Evolutionary conservation across 1,284 basidiomycete species (phyloP), one percentile per base, ranked within the genome.

Genomic region (Phylloporus gajari): DNA sequence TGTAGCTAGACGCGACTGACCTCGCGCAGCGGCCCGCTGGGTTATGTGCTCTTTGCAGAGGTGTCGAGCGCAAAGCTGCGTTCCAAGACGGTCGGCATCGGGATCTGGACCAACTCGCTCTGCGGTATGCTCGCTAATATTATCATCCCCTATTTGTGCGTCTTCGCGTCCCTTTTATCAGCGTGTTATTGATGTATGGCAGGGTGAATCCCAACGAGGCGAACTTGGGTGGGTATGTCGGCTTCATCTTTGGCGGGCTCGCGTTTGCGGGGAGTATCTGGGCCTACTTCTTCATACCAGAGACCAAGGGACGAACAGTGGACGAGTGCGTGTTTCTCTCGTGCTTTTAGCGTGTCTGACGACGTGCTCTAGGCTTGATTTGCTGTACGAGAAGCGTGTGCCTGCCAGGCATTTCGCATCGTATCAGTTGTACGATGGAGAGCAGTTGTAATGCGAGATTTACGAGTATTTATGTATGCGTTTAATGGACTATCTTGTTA

Each of bases 11-110:
- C 23, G 13, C 3, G 30, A 25, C n/a, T 35, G 51, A 64, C n/a
- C 19, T 2, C 17, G 42, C 9, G 53, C 63, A 82, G 79, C 25
- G 79, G 80, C 3, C 81, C 79, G 25, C 48, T 82, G 9, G 79
- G 69, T 27, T 80, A 75, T 40, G 81, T 77, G 56, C 78, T 81
- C 61, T 81, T 75, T 70, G 77, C 80, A 11, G 74, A 80, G 63
- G 68, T 82, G 27, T 80, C 80, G 42, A 81, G 79, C 21, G 73
- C 80, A 38, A 81, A 81, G 68, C 72, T 81, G n/a, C 76, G 79
- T 40, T 82, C 79, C 15, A 82, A 79, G 72, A 82, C 79, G 30
- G 74, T 81, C 21, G 79, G 81, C 5, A 74, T 80, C n/a, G 72
- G 80, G 2, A 77, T 74, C 9, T 78, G 71, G 68, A 77, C 72